Conservation (phyloP, 2,329 filamentous ascomycete species). For the Cryphonectria carpinicola region DNA sequence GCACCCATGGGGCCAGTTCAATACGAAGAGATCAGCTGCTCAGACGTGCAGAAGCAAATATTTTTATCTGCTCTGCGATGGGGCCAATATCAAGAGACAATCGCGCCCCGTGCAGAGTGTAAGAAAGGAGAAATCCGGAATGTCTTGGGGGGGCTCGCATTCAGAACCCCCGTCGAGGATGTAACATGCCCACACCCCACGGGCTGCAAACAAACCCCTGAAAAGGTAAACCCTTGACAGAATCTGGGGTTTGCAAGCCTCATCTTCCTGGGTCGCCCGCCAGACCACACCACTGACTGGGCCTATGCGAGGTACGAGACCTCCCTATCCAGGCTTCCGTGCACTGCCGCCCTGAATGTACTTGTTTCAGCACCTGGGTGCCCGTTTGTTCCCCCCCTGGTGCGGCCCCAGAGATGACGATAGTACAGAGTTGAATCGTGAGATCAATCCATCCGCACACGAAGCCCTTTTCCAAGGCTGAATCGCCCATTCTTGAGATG, state of each 20-base stretch:
- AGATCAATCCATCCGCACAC: not conserved
- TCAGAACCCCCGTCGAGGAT: constrained; percentile 17
- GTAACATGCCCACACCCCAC: constrained; percentile 30
- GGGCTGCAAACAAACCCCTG: constrained; percentile 25
- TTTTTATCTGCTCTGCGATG: constrained; percentile 14
- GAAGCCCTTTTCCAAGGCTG: not conserved
- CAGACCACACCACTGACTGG: not conserved
- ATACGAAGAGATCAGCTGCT: constrained; percentile 4
- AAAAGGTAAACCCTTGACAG: constrained; percentile 25
- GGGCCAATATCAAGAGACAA: not conserved
- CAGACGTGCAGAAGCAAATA: not conserved
- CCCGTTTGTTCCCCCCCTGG: not conserved
- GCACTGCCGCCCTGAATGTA: not conserved
- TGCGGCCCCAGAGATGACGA: not conserved
- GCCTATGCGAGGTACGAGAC: not conserved
- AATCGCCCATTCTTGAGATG: not conserved
- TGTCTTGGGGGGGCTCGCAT: not conserved
- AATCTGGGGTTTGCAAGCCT: constrained; percentile 29
- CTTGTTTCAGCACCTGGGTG: not conserved
- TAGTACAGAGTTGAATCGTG: not conserved
- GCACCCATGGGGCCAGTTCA: not conserved
- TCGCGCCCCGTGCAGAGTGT: not conserved
- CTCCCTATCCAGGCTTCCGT: not conserved
- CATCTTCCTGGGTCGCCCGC: not conserved
- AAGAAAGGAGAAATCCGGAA: not conserved